Evolutionary conservation across 1,139 yeast species (phyloP).

Genomic region (Pichia sp.): DNA sequence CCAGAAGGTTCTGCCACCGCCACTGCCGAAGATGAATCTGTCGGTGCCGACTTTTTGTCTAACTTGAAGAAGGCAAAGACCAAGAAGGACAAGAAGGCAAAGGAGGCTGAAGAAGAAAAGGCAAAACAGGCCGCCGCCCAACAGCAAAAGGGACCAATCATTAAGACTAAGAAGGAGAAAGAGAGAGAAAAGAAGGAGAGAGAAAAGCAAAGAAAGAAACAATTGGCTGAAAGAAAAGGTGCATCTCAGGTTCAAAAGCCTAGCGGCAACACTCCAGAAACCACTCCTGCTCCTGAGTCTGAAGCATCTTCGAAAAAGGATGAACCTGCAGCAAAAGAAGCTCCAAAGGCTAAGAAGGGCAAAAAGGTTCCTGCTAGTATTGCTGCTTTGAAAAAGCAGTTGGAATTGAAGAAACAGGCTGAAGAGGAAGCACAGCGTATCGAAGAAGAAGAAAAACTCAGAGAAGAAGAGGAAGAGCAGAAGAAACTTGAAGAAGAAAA

Average conservation of each 20-base stretch:
- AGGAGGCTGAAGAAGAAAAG: constrained; percentile 35
- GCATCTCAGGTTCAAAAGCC: constrained; percentile 50
- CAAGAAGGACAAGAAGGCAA: constrained; percentile 41
- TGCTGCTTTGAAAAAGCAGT: constrained; percentile 77
- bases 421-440: constrained; percentile 66
- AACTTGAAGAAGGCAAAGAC: constrained; percentile 76
- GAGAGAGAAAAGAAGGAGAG: constrained; percentile 97
- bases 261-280: background rate
- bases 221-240: constrained; percentile 82
- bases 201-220: constrained; percentile 92
- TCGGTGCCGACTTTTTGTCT: constrained; percentile 67
- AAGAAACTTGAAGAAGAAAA: constrained; percentile 49
- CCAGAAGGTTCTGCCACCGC: constrained; percentile 32
- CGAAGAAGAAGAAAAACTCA: constrained; percentile 57
- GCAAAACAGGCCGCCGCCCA: constrained; percentile 35
- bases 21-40: constrained; percentile 42
- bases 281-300: constrained; percentile 27
- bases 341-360: constrained; percentile 33
- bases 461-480: constrained; percentile 58
- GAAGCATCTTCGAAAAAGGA: constrained; percentile 35
- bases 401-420: constrained; percentile 78
- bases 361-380: constrained; percentile 74
- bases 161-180: constrained; percentile 93
- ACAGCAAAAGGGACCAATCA: constrained; percentile 49
- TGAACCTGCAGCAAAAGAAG: constrained; percentile 11